Evolutionary conservation across 1,284 basidiomycete species (phyloP).

Genomic region (Sporisorium exsertum): DNA sequence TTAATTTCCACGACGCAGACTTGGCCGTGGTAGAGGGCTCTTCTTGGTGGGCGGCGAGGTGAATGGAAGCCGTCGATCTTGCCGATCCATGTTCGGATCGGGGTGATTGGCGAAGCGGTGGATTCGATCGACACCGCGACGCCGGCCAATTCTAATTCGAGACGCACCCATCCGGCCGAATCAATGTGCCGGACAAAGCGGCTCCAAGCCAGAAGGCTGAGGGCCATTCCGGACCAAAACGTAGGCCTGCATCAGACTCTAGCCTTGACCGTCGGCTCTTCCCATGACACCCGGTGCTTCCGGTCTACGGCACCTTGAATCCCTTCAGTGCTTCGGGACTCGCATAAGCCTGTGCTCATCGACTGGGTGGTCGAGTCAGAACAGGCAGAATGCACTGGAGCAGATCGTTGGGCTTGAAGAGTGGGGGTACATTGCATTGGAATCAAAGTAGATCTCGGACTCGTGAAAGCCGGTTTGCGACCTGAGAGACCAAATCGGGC

Average conservation of each 20-base stretch:
- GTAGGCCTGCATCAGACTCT: not conserved
- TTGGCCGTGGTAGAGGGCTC: not conserved
- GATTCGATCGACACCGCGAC: not conserved
- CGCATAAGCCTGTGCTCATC: not conserved
- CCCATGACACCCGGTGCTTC: constrained; percentile 13
- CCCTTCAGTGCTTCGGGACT: not conserved
- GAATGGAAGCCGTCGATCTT: not conserved
- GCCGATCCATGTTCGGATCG: constrained; percentile 13
- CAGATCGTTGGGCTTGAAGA: not conserved
- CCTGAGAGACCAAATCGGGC: not conserved
- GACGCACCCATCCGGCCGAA: constrained; percentile 7
- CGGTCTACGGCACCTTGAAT: not conserved
- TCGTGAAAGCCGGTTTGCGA: constrained; percentile 12
- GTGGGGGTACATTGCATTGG: too few species aligned
- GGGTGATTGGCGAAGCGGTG: not conserved
- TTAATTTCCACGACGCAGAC: constrained; percentile 3
- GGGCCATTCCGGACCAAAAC: constrained; percentile 16
- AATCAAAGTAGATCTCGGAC: too few species aligned
- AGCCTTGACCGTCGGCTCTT: constrained; percentile 11
- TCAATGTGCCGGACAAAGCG: constrained; percentile 24
- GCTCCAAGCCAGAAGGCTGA: not conserved
- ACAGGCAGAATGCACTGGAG: too few species aligned
- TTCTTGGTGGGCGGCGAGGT: not conserved
- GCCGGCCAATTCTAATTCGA: constrained; percentile 7
- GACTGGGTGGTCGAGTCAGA: constrained; percentile 5